Base-by-base conservation (phyloP, 2,329 filamentous ascomycete species). In the Byssothecium circinans region DNA sequence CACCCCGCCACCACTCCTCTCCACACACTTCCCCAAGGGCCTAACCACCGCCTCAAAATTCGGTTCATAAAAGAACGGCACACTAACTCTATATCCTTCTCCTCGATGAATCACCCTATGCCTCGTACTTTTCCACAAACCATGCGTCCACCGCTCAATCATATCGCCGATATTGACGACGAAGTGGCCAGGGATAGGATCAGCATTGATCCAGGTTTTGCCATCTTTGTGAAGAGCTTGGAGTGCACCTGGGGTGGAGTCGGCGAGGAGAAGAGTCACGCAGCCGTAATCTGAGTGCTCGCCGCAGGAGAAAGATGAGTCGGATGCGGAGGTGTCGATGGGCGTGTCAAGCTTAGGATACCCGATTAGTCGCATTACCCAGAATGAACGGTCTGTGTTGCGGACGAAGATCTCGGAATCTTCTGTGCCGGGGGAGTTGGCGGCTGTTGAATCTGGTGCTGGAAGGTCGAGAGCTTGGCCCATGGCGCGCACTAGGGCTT, bases 161-260 rank as follows among this genome's bases (percentile, higher is more conserved):
- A 78, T 74, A 52, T 79, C 76, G 0, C 76, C 76, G 37, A 79
- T 74, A 51, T 79, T 78, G 5, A 79, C 74, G 2, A 78, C 74
- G 44, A 75, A 77, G 0, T 72, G 66, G 14, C 73, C 75, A 2
- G 68, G 63, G 0, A 76, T 61, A 0, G 75, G 75, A 39, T 77
- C 71, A 0, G 75, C 76, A 27, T 68, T 60, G 0, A 78, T 62
- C 77, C 76, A 80, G 0, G 66, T 64, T 7, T 45, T 54, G 6
- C 68, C 67, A 35, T 72, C 67, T 53, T 73, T 73, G 42, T 68
- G 62, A 10, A 67, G 61, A 17, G 77, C 74, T 50, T 78, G 74
- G 2, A 78, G 57, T 1, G 75, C 74, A 4, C 69, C 65, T 7
- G 67, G 70, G 0, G 73, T 76, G 1, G 70, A 60, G 47, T 77